Percentiles rank a stretch among this genome's conserved stretches.
phyloP scores from a whole-genome alignment of 73 alveolate genomes.

The Tetrahymena elliotti region DNA sequence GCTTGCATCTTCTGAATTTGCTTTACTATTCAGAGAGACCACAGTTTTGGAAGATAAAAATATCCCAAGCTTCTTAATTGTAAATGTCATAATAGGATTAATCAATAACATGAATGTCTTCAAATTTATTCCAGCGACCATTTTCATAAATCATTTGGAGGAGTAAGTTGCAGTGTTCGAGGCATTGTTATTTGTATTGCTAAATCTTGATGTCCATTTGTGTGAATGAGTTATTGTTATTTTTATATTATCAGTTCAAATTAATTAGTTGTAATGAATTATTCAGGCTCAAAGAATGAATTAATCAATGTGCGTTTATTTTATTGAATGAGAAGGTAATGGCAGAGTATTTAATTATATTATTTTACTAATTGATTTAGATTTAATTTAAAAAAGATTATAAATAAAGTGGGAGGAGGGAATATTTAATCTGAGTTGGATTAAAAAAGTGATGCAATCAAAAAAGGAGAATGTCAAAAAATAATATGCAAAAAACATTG shows the following conservation, averaged over 20 bases:
- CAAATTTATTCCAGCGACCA: background rate
- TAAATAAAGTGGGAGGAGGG: background rate
- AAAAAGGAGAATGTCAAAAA: background rate
- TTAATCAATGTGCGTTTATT: background rate
- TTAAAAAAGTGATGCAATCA: background rate
- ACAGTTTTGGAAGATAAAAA: background rate
- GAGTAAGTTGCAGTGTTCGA: background rate
- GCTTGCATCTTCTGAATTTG: background rate
- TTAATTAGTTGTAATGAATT: background rate
- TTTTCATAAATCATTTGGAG: background rate
- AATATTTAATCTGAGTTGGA: background rate
- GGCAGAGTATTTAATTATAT: background rate
- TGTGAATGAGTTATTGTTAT: background rate
- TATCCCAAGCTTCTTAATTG: background rate
- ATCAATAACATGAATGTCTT: background rate
- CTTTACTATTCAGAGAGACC: background rate
- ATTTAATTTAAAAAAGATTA: background rate
- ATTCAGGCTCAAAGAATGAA: background rate
- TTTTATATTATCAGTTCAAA: background rate
- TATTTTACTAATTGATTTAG: background rate
- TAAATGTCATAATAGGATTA: background rate
- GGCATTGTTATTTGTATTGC: background rate
- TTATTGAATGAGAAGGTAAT: background rate
- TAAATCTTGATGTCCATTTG: background rate
- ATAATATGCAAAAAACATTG: background rate